phyloP scores from a whole-genome alignment of 2,329 filamentous ascomycete species.

The Colletotrichum tanaceti region DNA sequence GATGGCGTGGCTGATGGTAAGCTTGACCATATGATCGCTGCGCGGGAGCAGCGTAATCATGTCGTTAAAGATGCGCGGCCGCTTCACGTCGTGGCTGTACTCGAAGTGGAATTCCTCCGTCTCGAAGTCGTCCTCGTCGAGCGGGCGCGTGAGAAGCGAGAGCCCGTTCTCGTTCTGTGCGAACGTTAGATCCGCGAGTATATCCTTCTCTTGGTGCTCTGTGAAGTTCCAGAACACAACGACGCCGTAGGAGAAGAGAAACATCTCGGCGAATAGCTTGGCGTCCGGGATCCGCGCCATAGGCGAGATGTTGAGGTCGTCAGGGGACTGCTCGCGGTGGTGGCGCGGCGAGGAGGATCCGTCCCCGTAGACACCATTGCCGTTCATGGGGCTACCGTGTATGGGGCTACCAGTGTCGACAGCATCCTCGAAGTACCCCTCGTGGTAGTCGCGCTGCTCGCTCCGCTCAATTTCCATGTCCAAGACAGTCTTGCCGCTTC shows the following conservation, averaged over 20 bases:
- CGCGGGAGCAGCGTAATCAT: conserved; percentile 97
- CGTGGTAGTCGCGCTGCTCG: conserved; percentile 87
- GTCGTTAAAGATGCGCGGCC: conserved; percentile 95
- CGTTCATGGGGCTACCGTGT: conserved; percentile 49
- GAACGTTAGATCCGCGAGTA: conserved; percentile 94
- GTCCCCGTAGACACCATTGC: conserved; percentile 45
- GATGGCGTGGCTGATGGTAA: conserved; percentile 97
- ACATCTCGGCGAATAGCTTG: conserved; percentile 91
- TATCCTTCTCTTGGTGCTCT: conserved; percentile 94
- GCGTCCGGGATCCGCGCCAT: conserved; percentile 74
- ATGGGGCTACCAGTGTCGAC: conserved; percentile 59
- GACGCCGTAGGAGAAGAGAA: conserved; percentile 96
- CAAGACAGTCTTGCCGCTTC: conserved; percentile 86
- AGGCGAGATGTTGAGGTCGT: conserved; percentile 60
- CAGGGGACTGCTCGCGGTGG: conserved; percentile 46
- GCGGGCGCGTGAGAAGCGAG: conserved; percentile 80
- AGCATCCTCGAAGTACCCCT: conserved; percentile 88
- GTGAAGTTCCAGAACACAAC: conserved; percentile 99
- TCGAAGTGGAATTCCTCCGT: conserved; percentile 99
- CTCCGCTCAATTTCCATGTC: conserved; percentile 97
- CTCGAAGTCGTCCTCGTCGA: conserved; percentile 92
- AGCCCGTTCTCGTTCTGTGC: conserved; percentile 73
- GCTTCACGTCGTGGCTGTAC: conserved; percentile 86
- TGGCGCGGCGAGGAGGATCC: conserved; percentile 46
- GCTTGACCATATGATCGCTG: conserved; percentile 97